Percentiles rank a stretch among this genome's conserved stretches.
Evolutionary conservation across 768 basidiomycete species (phyloP).

Genomic region (Lentinula sp.): DNA sequence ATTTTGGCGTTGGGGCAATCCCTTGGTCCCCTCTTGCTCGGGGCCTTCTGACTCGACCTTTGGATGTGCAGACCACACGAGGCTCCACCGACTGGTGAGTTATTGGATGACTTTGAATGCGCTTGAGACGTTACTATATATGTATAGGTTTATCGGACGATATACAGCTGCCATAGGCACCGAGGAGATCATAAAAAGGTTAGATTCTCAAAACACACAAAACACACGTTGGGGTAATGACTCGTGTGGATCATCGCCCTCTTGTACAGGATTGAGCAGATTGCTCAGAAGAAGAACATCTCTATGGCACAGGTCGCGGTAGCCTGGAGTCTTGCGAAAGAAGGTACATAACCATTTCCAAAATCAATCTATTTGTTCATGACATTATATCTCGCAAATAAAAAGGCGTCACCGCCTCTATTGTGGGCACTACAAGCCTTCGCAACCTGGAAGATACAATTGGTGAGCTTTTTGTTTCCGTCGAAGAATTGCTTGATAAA

Average conservation of each 20-base stretch:
- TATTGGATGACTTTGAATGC: background rate
- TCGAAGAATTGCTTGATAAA: background rate
- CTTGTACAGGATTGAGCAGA: slow-evolving; percentile 31
- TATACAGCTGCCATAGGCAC: slow-evolving; percentile 6
- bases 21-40: slow-evolving; percentile 34
- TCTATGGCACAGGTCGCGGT: slow-evolving; percentile 42
- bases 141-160: slow-evolving; percentile 3
- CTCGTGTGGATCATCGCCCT: background rate
- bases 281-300: slow-evolving; percentile 35
- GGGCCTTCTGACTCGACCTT: background rate
- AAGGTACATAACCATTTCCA: background rate
- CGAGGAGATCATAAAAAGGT: slow-evolving; percentile 24
- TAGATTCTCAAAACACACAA: slow-evolving; percentile 9
- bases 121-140: background rate
- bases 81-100: slow-evolving; percentile 13
- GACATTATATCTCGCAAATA: background rate
- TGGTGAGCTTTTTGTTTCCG: slow-evolving; percentile 15
- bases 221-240: background rate
- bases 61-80: slow-evolving; percentile 18
- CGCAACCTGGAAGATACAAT: slow-evolving; percentile 34
- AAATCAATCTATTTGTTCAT: background rate
- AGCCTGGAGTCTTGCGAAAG: slow-evolving; percentile 38
- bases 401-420: slow-evolving; percentile 31
- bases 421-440: slow-evolving; percentile 36
- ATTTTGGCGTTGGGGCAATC: slow-evolving; percentile 37